A percentile compares a stretch with the other conserved stretches of the same genome.
These are phyloP conservation scores for Triticum timopheevii DNA, from an alignment of 176 grass and related monocot species.

Conservation along the genomic window DNA sequence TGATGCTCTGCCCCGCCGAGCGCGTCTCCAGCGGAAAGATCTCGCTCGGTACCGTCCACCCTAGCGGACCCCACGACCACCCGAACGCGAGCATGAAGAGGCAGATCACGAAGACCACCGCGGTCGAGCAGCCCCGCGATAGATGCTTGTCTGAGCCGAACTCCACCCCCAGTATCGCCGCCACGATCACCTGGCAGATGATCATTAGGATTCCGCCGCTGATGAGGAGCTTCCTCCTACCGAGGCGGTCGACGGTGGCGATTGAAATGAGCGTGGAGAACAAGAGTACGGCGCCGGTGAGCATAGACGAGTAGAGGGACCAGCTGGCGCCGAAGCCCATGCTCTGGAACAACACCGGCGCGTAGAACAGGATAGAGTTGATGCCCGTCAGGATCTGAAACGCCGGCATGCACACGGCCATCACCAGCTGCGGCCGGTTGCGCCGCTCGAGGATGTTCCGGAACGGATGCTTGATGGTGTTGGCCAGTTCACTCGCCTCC, in stretches of 20 bases:
- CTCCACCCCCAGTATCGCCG: constrained; percentile 60
- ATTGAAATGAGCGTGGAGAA: constrained; percentile 57
- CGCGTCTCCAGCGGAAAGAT: constrained; percentile 88
- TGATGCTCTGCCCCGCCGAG: constrained; percentile 92
- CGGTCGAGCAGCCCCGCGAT: constrained; percentile 55
- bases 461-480: constrained; percentile 72
- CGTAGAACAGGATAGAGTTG: constrained; percentile 94
- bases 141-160: constrained; percentile 65
- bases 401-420: constrained; percentile 81
- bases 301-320: constrained; percentile 75
- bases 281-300: constrained; percentile 76
- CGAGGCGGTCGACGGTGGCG: constrained; percentile 37
- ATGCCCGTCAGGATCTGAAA: constrained; percentile 89
- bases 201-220: constrained; percentile 79
- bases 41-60: constrained; percentile 92
- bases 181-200: constrained; percentile 71
- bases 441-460: constrained; percentile 71
- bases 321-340: constrained; percentile 72
- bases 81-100: constrained; percentile 79
- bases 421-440: constrained; percentile 81
- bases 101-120: constrained; percentile 64
- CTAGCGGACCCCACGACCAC: constrained; percentile 92
- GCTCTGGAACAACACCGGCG: constrained; percentile 89
- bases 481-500: constrained; percentile 75
- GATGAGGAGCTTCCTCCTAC: constrained; percentile 62